Evolutionary conservation across 129 eudicot genomes (phyloP), one percentile per base, ranked within the genome.

Genomic region (Centella asiatica): DNA sequence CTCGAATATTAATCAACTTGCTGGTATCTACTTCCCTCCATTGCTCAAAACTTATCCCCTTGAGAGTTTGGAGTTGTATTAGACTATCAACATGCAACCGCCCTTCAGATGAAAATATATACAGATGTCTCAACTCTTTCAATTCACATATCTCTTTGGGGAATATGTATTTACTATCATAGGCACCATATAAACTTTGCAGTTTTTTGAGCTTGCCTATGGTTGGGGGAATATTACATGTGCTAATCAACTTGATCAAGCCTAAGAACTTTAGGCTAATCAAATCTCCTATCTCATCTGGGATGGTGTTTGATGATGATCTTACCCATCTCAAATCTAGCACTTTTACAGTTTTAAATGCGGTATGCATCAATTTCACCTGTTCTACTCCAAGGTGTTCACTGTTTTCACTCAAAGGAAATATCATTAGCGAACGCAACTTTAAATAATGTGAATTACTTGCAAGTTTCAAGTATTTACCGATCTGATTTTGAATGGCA

Each of bases 101-200:
- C n/a, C n/a, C 18, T 0, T 10, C 6, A 1, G 12, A 9, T 7
- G 0, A 0, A 0, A 0, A 0, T 20, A 50, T 0, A 6, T 1
- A 2, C 12, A 50, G 6, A 50, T 50, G 31, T 18, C 31, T 50
- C 2, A 50, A 10, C 1, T 23, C 56, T 29, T 50, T 23, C 27
- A 50, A 22, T 29, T 50, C 56, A 23, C 31, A 2, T 2, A 23
- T 24, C 57, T 51, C 57, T 1, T 3, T 24, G 13, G 57, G 57
- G 26, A 51, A 51, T 51, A 0, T 9, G 32, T 23, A 51, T 0
- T 1, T 2, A 0, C 6, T 0, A 3, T 0, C n/a, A n/a, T n/a
- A n/a, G n/a, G n/a, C n/a, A 51, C 57, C 57, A 0, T 1, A 0
- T 7, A 51, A 24, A 11, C 29, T 51, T 51, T 51, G 32, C 13